Conservation (phyloP, 192 early-diverging fungal genomes). For the Chytriomyces confervae region DNA sequence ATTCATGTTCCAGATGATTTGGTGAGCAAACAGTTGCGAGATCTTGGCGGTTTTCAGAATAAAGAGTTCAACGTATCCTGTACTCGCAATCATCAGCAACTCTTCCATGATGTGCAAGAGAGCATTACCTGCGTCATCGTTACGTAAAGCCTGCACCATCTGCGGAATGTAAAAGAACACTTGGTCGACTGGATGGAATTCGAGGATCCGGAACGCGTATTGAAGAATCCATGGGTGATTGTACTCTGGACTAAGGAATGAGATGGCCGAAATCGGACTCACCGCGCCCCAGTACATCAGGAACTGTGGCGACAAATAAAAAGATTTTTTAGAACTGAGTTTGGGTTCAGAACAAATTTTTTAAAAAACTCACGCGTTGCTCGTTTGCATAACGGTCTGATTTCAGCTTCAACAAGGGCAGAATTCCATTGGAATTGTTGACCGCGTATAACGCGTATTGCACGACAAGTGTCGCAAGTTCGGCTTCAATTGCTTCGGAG, state of each 20-base stretch:
- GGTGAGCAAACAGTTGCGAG: conserved; percentile 98
- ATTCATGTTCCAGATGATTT: conserved; percentile 99
- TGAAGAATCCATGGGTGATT: conserved; percentile 91
- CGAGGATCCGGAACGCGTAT: conserved; percentile 90
- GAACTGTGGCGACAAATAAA: conserved; percentile 24
- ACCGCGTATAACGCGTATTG: conserved; percentile 73
- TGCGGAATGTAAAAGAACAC: conserved; percentile 99
- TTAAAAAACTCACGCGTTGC: conserved; percentile 11
- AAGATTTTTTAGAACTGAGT: background rate
- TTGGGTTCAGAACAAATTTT: background rate
- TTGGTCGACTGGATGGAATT: conserved; percentile 88
- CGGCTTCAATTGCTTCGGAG: conserved; percentile 56
- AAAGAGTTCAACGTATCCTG: conserved; percentile 92
- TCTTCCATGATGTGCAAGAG: background rate
- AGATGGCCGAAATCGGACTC: conserved; percentile 86
- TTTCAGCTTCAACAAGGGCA: conserved; percentile 71
- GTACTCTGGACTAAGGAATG: conserved; percentile 58
- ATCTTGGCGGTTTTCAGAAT: conserved; percentile 92
- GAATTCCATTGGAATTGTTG: conserved; percentile 73
- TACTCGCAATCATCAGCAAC: background rate
- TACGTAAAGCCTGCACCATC: conserved; percentile 93
- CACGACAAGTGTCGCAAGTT: conserved; percentile 34
- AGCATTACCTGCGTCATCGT: conserved; percentile 68
- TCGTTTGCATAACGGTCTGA: conserved; percentile 29
- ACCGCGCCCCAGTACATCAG: conserved; percentile 90